These are phyloP conservation scores for Mrakiaceae sp. DNA, from an alignment of 1,284 basidiomycete species.

Conservation along the genomic window DNA sequence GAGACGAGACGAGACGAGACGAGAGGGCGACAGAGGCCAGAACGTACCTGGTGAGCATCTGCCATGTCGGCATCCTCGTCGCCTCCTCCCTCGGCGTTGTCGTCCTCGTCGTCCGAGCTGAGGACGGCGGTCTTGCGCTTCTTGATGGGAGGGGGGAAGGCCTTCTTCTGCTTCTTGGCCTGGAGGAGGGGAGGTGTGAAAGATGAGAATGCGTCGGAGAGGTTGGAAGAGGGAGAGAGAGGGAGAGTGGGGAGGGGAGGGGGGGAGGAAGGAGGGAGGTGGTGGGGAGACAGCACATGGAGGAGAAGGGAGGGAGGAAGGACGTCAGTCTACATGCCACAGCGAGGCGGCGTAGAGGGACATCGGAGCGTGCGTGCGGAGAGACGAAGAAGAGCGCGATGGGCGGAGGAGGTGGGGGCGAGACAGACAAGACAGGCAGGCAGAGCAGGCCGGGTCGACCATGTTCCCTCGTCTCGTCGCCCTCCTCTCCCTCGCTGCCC, in stretches of 20 bases:
- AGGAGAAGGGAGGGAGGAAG: neutral
- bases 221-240: neutral
- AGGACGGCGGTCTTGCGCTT: conserved; percentile 28
- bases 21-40: neutral
- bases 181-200: neutral
- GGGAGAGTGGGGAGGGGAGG: neutral
- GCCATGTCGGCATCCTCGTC: neutral
- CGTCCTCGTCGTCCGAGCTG: conserved; percentile 27
- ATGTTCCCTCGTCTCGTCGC: too few relatives aligned
- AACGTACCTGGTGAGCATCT: conserved; percentile 9
- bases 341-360: too few relatives aligned
- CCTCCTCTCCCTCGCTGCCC: too few relatives aligned
- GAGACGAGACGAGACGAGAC: neutral
- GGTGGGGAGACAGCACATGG: neutral
- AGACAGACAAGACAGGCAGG: too few relatives aligned
- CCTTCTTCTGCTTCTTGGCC: conserved; percentile 15
- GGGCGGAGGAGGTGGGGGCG: too few relatives aligned
- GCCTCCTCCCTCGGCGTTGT: conserved; percentile 7
- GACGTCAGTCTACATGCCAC: neutral
- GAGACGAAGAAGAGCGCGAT: too few relatives aligned
- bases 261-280: neutral
- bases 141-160: conserved; percentile 19
- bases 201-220: neutral
- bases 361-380: too few relatives aligned
- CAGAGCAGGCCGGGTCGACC: too few relatives aligned